Percentiles rank a stretch among this genome's conserved stretches.
phyloP scores from a whole-genome alignment of 2,329 filamentous ascomycete species.

The Colletotrichum musicola region DNA sequence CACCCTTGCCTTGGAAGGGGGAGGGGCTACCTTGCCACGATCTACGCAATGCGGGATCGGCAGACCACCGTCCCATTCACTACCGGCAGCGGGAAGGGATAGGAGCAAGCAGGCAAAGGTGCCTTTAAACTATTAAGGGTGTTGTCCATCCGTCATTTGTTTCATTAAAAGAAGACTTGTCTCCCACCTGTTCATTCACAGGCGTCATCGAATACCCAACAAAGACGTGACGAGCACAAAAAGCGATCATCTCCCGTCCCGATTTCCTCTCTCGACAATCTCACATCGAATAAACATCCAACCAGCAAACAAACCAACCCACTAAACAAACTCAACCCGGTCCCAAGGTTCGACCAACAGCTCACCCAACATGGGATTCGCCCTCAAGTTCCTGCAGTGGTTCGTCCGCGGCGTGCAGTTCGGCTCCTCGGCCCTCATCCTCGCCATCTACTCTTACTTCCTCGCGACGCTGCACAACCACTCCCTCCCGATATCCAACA shows the following conservation, averaged over 20 bases:
- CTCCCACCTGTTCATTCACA: neutral
- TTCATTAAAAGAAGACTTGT: neutral
- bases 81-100: constrained; percentile 10
- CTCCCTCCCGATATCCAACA: constrained; percentile 71
- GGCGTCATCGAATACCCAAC: neutral
- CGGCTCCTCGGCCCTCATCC: constrained; percentile 77
- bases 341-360: neutral
- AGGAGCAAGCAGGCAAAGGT: neutral
- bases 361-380: constrained; percentile 40
- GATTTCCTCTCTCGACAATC: neutral
- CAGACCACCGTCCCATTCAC: constrained; percentile 14
- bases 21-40: constrained; percentile 26
- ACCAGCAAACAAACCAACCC: neutral
- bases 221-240: neutral
- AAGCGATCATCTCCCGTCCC: neutral
- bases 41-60: constrained; percentile 35
- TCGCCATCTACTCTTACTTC: constrained; percentile 88
- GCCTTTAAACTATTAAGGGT: constrained; percentile 25
- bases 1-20: neutral
- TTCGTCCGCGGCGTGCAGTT: constrained; percentile 81
- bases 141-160: neutral
- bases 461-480: constrained; percentile 79
- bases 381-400: constrained; percentile 77
- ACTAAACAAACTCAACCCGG: neutral
- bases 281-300: neutral